Evolutionary conservation across 768 basidiomycete genomes (phyloP), one percentile per base, ranked within the genome.

Genomic region (Amanita subjunquillea): DNA sequence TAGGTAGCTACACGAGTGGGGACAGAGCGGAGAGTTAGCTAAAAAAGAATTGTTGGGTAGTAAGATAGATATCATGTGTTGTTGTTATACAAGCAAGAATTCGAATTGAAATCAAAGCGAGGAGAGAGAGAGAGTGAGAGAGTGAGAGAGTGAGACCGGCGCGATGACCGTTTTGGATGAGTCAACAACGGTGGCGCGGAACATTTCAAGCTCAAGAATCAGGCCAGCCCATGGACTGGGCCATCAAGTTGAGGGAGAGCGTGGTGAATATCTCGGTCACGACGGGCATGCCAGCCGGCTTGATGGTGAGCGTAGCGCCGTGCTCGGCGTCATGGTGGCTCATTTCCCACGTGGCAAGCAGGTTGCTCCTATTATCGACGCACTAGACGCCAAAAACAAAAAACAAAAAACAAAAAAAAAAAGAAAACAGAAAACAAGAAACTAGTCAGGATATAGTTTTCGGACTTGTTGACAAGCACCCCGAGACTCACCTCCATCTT

Each of bases 221-320:
- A 17, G 54, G 53, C 86, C 87, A 89, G 51, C 71, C 72, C 30
- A 87, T 63, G 23, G 70, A 68, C 54, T 74, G 72, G 25, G 84
- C 76, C 74, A 89, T 85, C 30, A 84, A 80, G 62, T 87, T 87
- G 47, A 91, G 71, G 47, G 77, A 74, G 51, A 91, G 76, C 3
- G 85, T 86, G 8, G 87, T 84, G 58, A 90, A 64, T 58, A 91
- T 79, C 64, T 91, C 88, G 7, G 87, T 91, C 53, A 87, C 73
- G 54, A 87, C 62, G 22, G 74, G 65, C 50, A 89, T 73, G 40
- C 77, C 82, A 29, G 76, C 66, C 10, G 76, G 70, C 57, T 70
- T 76, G 61, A 91, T 69, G 15, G 75, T 79, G 47, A 89, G 67
- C 47, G 74, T 72, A 3, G 85, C 86, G 55, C 73, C 69, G 65